phyloP scores from a whole-genome alignment of 2,329 filamentous ascomycete species.

The Microthyrium microscopicum region DNA sequence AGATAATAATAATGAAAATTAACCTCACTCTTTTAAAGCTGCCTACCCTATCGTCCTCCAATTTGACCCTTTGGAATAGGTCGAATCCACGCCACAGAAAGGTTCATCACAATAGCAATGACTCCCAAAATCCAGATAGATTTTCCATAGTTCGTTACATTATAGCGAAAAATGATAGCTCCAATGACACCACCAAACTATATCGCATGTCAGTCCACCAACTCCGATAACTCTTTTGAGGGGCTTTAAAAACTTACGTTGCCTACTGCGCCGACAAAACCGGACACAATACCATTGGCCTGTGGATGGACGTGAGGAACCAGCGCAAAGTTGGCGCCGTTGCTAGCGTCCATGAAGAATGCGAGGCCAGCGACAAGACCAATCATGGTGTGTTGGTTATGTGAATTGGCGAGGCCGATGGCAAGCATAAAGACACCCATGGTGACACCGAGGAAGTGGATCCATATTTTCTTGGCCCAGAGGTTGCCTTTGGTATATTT shows the following conservation, averaged over 20 bases:
- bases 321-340: slow-evolving; percentile 73
- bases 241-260: too few species aligned
- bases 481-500: slow-evolving; percentile 29
- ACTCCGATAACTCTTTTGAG: slow-evolving; percentile 48
- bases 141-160: slow-evolving; percentile 46
- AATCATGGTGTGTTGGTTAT: slow-evolving; percentile 48
- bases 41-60: slow-evolving; percentile 27
- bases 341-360: slow-evolving; percentile 69
- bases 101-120: slow-evolving; percentile 53
- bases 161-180: slow-evolving; percentile 67
- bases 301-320: slow-evolving; percentile 74
- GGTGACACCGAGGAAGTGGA: slow-evolving; percentile 38
- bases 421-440: slow-evolving; percentile 43
- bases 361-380: slow-evolving; percentile 62
- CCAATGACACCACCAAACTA: slow-evolving; percentile 45
- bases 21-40: too few species aligned
- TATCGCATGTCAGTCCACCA: too few species aligned
- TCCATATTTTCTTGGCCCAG: slow-evolving; percentile 48
- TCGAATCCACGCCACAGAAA: slow-evolving; percentile 47
- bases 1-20: too few species aligned
- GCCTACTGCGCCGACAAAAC: slow-evolving; percentile 60
- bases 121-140: slow-evolving; percentile 71
- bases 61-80: slow-evolving; percentile 39
- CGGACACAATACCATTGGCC: slow-evolving; percentile 59
- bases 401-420: slow-evolving; percentile 48